Base-by-base conservation (phyloP, 2,329 filamentous ascomycete genomes). In the Trichoderma koningiopsis region DNA sequence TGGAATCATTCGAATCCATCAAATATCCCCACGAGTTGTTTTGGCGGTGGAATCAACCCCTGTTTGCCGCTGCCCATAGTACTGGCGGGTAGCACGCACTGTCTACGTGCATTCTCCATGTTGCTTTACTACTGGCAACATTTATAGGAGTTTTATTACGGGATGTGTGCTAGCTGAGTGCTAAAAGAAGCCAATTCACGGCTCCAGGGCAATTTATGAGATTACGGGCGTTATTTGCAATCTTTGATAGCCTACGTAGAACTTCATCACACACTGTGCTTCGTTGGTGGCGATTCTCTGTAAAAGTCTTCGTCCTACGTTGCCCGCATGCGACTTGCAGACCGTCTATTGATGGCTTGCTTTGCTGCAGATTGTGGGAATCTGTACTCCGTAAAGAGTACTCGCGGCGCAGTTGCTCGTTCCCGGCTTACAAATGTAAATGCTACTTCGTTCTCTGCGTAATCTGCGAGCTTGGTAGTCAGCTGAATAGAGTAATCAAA, bases 41-140 rank as follows among this genome's bases (percentile, higher is more conserved):
- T 58, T 58, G 63, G 53, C 63, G 63, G 37, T 66, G 63, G 53
- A 29, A 58, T 58, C n/a, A 43, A 43, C 53, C 53, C 63, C 63
- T 66, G 62, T 37, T 4, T 58, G 33, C 4, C 57, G 19, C 47
- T 31, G n/a, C 10, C 27, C 31, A 33, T 13, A 22, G 6, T 37
- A 22, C 5, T 19, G 7, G 40, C 40, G 8, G 33, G 7, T 33
- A 58, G 10, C 16, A n/a, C 19, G 31, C n/a, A 22, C 56, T 22
- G 47, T 49, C 47, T n/a, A 49, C 19, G 43, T 22, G 16, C 33
- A 24, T 5, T 37, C 56, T 3, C 6, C 33, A 7, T 24, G 55
- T 33, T 58, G 33, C 33, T 58, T 19, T 31, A 24, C 6, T n/a
- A 58, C 11, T 40, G 19, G 35, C 13, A 59, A 22, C n/a, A 27